Conservation (phyloP, 768 basidiomycete genomes). For the Hemileccinum rubropunctum region DNA sequence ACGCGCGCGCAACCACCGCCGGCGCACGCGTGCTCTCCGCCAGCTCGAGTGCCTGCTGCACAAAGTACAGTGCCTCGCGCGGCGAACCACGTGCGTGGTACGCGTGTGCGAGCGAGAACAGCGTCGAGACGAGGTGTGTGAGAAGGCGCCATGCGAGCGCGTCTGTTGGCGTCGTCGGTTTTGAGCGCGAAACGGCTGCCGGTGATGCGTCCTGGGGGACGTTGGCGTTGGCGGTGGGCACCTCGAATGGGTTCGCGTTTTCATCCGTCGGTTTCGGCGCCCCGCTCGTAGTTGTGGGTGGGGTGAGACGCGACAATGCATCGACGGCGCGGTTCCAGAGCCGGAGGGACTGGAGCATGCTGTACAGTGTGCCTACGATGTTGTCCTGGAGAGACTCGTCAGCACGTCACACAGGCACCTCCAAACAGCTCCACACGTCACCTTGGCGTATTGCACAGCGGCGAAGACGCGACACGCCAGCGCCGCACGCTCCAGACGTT, state of each 20-base stretch:
- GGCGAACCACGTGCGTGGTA: conserved; percentile 77
- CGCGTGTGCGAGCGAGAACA: conserved; percentile 61
- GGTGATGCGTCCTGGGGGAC: conserved; percentile 30
- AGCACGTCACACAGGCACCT: background rate
- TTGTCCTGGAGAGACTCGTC: conserved; percentile 49
- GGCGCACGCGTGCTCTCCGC: conserved; percentile 68
- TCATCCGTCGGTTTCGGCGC: conserved; percentile 30
- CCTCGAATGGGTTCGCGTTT: conserved; percentile 55
- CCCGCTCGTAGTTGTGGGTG: conserved; percentile 32
- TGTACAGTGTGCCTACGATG: conserved; percentile 50
- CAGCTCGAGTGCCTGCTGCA: conserved; percentile 71
- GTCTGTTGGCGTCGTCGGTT: conserved; percentile 31
- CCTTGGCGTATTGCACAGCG: conserved; percentile 65
- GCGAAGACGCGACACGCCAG: conserved; percentile 69
- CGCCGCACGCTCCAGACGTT: conserved; percentile 64
- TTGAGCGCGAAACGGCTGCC: conserved; percentile 14
- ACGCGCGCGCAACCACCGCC: conserved; percentile 60
- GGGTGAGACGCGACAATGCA: conserved; percentile 57
- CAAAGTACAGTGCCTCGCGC: conserved; percentile 82
- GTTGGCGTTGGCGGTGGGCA: conserved; percentile 27
- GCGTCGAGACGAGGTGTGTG: conserved; percentile 62
- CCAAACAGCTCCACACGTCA: conserved; percentile 21
- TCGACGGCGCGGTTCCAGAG: conserved; percentile 82
- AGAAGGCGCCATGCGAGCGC: conserved; percentile 75
- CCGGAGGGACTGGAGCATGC: conserved; percentile 66